phyloP scores from a whole-genome alignment of 2,329 filamentous ascomycete species.

The Sporothrix pseudoabietina region DNA sequence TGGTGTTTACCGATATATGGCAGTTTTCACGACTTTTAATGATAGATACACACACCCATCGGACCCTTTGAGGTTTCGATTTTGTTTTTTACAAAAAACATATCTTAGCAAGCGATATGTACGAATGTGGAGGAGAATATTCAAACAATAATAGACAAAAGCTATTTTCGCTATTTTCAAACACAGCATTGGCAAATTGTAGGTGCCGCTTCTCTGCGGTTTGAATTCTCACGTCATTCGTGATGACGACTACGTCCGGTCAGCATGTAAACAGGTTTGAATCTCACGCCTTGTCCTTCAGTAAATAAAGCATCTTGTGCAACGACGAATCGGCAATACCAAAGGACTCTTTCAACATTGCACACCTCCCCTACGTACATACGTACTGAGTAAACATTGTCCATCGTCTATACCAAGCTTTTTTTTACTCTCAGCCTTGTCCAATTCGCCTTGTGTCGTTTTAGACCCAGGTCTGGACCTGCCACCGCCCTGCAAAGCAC shows the following conservation, averaged over 20 bases:
- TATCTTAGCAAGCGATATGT: neutral
- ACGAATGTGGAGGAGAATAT: neutral
- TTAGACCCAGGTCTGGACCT: slow-evolving; percentile 1
- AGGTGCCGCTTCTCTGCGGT: neutral
- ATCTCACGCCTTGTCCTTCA: neutral
- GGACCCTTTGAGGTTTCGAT: neutral
- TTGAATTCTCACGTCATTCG: neutral
- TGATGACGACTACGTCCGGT: neutral
- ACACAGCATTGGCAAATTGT: neutral
- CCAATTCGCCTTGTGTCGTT: neutral
- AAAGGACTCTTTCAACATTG: too few species aligned
- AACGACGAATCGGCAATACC: neutral
- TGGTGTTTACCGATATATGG: neutral
- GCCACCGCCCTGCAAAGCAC: too few species aligned
- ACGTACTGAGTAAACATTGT: neutral
- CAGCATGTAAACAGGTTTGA: neutral
- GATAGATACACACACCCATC: slow-evolving; percentile 20
- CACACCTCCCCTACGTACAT: too few species aligned
- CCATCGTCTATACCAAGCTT: neutral
- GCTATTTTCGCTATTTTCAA: neutral
- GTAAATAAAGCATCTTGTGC: neutral
- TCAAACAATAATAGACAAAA: neutral
- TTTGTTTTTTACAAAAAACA: neutral
- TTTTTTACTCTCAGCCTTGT: neutral
- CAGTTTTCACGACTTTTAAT: slow-evolving; percentile 9